Base-by-base conservation (phyloP, 495 filamentous ascomycete species). In the Lophiotrema nucula region DNA sequence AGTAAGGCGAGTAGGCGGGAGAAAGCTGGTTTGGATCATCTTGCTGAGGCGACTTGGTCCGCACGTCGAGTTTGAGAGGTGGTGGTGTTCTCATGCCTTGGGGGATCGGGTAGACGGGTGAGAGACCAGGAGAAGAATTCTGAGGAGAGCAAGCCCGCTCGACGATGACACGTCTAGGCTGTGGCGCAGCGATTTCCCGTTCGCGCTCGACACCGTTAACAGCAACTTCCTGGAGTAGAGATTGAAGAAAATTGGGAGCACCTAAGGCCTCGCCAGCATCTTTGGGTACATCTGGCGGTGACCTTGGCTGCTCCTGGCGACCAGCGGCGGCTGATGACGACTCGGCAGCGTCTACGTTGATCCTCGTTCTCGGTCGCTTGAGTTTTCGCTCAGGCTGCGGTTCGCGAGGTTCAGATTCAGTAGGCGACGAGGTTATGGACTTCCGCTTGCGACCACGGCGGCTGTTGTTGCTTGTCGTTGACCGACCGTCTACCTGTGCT, bases 141-240 rank as follows among this genome's bases (percentile, higher is more conserved):
- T 78, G 76, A 25, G 83, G 78, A 1, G 82, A 78, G 65, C 64
- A 64, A 75, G 76, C 57, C 46, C 67, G 43, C 73, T 77, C 53
- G 26, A 61, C 43, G 15, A 66, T 66, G 35, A 66, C 33, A 13
- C 54, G 63, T 42, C 49, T 61, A 1, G 63, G 63, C 38, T 66
- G 39, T 11, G 62, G 62, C 0, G 63, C 63, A 19, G 49, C 58
- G 31, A 66, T 61, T 22, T 66, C 60, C 47, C 35, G 52, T 8
- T 57, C 57, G n/a, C 41, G 53, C 43, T 66, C 63, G 21, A 53
- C 72, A 46, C 69, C 66, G 2, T 87, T 83, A 62, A 82, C 83
- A 70, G 95, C 89, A 0, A 97, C 90, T 66, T 97, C 91, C 62
- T 87, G 88, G 45, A 97, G 74, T 13, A 97, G 77, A 0, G 89